Base-by-base conservation (phyloP, 805 yeast species). In the Spathaspora passalidarum region DNA sequence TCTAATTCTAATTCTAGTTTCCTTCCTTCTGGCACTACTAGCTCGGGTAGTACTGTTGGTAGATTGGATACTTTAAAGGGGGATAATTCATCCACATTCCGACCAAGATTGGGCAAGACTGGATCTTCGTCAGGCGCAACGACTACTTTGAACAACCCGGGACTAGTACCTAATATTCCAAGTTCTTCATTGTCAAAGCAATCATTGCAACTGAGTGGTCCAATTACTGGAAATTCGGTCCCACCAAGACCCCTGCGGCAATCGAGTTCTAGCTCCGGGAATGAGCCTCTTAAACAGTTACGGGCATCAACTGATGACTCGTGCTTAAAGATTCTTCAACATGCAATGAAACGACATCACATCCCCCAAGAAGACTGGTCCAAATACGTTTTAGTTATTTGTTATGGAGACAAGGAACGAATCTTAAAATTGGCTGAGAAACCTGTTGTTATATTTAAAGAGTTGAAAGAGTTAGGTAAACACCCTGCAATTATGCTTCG, bases 401-500 rank as follows among this genome's bases (percentile, higher is more conserved):
- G 95, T 59, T 90, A 88, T 60, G 96, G 94, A 19, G 96, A 90
- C 61, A 86, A 86, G 57, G 97, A 92, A 59, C 71, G 97, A 22
- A 80, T 90, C 8, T 65, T 94, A 40, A 88, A 86, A 32, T 72
- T 87, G 51, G 88, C 88, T 21, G 99, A 92, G 59, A 86, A 82
- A 61, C 99, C 99, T 0, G 95, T 92, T 6, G 71, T 79, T 32
- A 82, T 90, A 8, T 88, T 89, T 61, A 86, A 88, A 62, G 96
- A 86, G 57, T 72, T 92, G 20, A 89, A 82, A 59, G 96, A 87
- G 49, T 77, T 82, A 47, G 97, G 97, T 1, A 76, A 84, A 53
- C 88, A 86, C 59, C 97, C 98, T 0, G 87, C 94, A 1, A 89
- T 91, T 49, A 91, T 91, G 97, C 74, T 91, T 38, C 72, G 98